Evolutionary conservation across 2,329 filamentous ascomycete species (phyloP), one percentile per base, ranked within the genome.

Genomic region (Cladosporium colombiae): DNA sequence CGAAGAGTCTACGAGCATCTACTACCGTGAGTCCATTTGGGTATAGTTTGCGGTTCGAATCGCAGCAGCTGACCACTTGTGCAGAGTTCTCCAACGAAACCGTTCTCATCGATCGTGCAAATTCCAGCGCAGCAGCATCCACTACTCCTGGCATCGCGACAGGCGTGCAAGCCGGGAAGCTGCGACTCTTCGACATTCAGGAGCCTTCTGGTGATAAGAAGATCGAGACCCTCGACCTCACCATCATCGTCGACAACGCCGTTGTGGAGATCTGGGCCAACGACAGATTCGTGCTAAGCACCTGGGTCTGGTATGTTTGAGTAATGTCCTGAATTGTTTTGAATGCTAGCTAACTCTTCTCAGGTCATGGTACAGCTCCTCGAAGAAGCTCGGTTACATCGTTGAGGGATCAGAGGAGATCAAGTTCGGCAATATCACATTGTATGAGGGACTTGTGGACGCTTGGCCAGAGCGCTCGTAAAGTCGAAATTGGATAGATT

Each of bases 51-150:
- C 4, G n/a, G 11, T 46, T 21, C 40, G 2, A n/a, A 46, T 46
- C 3, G 11, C 8, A 21, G 10, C n/a, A 46, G n/a, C 40, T 46
- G 40, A 46, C 40, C n/a, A 23, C n/a, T 46, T 46, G n/a, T 25
- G 10, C 46, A 62, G 79, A 81, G 58, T 80, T 82, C 69, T 78
- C 76, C 2, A 81, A 81, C 68, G 80, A 82, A 68, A 78, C 76
- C 23, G 66, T 82, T 50, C 72, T 80, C 37, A 71, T 82, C 23
- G 80, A 81, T 61, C 77, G 79, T 5, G 76, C 73, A 35, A 79
- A 79, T 44, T 76, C 79, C 3, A 81, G 79, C 52, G 80, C 80
- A 11, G 77, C 78, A 0, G 49, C 60, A 16, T 62, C 69, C 21
- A 80, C 77, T 0, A 81, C 79, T 0, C 68, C 73, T 49, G 79